phyloP scores from a whole-genome alignment of 768 basidiomycete genomes.

The Mrakia blollopis region DNA sequence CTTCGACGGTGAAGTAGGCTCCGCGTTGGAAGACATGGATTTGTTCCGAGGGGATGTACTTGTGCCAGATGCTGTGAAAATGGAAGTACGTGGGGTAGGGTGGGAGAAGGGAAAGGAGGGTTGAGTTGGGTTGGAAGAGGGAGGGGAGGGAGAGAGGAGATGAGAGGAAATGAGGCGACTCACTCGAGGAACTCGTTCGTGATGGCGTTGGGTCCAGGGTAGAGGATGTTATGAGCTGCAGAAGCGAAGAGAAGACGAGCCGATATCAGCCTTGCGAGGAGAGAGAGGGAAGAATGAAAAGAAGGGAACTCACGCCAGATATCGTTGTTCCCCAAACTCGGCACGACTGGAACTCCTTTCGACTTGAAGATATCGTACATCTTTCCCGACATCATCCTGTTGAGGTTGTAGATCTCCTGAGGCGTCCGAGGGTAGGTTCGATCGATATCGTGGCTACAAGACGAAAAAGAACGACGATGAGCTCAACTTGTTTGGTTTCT shows the following conservation, averaged over 20 bases:
- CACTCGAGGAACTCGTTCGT: constrained; percentile 62
- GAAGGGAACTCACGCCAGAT: constrained; percentile 23
- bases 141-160: neutral
- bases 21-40: constrained; percentile 41
- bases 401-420: constrained; percentile 70
- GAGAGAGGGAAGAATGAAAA: neutral
- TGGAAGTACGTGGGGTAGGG: too few species aligned
- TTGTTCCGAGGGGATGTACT: constrained; percentile 67
- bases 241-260: constrained; percentile 36
- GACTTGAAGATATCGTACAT: constrained; percentile 70
- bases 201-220: constrained; percentile 44
- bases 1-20: constrained; percentile 76
- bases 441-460: constrained; percentile 76
- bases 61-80: constrained; percentile 63
- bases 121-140: neutral
- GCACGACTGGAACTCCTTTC: constrained; percentile 70
- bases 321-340: constrained; percentile 81
- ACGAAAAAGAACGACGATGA: neutral
- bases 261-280: neutral
- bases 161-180: constrained; percentile 38
- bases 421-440: constrained; percentile 71
- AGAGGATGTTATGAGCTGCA: constrained; percentile 46
- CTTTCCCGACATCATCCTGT: constrained; percentile 58
- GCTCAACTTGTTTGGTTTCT: neutral
- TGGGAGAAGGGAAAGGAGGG: neutral